phyloP scores from a whole-genome alignment of 139 green algal species.

The Mesotaenium endlicherianum region DNA sequence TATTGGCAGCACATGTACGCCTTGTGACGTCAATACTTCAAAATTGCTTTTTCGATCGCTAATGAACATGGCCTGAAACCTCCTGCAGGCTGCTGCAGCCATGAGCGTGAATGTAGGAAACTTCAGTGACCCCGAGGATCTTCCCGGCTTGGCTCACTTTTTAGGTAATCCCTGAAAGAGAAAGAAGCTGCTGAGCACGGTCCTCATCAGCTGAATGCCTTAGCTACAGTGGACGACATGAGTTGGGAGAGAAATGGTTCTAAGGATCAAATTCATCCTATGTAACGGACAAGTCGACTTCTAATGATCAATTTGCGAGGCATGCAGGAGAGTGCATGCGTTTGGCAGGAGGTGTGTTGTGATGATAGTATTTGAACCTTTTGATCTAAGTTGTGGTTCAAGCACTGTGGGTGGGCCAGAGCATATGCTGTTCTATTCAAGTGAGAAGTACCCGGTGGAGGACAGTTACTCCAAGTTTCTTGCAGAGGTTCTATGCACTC shows the following conservation, averaged over 20 bases:
- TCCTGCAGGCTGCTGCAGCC: slow-evolving; percentile 65
- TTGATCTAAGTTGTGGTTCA: slow-evolving; percentile 6
- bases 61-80: not conserved
- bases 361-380: not conserved
- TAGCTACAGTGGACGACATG: no score
- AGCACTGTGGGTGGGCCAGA: no score
- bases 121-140: slow-evolving; percentile 68
- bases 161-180: slow-evolving; percentile 34
- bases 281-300: not conserved
- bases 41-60: not conserved
- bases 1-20: not conserved
- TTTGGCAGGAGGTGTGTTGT: not conserved
- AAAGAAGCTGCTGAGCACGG: no score
- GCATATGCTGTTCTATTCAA: slow-evolving; percentile 92
- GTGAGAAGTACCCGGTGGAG: slow-evolving; percentile 77
- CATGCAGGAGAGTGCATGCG: not conserved
- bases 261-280: not conserved
- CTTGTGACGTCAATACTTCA: not conserved
- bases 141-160: slow-evolving; percentile 84
- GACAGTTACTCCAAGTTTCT: slow-evolving; percentile 74
- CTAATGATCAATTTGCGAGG: not conserved
- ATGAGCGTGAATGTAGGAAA: slow-evolving; percentile 76
- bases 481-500: slow-evolving; percentile 40
- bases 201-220: no score
- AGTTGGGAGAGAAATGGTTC: no score